Percentiles rank a stretch among this genome's conserved stretches.
Conservation (phyloP, 306 rosid species). For the Rosa rugosa region DNA sequence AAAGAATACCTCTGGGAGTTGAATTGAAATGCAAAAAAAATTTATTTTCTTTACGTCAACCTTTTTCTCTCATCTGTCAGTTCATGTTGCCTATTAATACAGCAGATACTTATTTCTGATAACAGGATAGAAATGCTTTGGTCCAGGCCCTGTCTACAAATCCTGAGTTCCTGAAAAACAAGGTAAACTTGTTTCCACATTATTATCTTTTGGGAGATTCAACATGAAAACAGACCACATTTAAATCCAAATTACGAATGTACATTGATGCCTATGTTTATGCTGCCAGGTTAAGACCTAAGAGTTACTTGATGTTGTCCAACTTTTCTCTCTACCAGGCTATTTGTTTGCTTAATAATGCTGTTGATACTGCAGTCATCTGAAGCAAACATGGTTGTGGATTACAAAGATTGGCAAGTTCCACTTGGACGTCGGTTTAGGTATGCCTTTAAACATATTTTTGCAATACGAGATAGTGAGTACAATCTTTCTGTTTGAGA, state of each 20-base stretch:
- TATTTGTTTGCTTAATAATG: not conserved
- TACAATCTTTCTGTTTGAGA: not conserved
- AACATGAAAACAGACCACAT: not conserved
- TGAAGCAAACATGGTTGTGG: conserved; percentile 68
- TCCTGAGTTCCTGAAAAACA: conserved; percentile 86
- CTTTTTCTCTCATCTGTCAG: not conserved
- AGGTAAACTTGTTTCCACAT: conserved; percentile 42
- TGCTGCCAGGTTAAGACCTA: not conserved
- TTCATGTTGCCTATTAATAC: conserved; percentile 10
- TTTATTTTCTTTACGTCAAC: not conserved
- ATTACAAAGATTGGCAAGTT: conserved; percentile 96
- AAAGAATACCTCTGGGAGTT: not conserved
- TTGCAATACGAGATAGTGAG: not conserved
- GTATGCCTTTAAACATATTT: conserved; percentile 40
- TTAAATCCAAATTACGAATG: not conserved
- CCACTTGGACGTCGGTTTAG: conserved; percentile 98
- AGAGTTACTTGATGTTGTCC: not conserved
- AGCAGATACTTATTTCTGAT: conserved; percentile 17
- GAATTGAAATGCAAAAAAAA: not conserved
- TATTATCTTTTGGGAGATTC: conserved; percentile 10
- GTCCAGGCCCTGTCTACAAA: conserved; percentile 83
- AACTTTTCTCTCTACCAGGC: not conserved
- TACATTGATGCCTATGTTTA: not conserved
- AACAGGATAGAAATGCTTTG: conserved; percentile 82
- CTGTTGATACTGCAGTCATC: conserved; percentile 64